Evolutionary conservation across 306 rosid species (phyloP), one percentile per base, ranked within the genome.

Genomic region (Nissolia schottii): DNA sequence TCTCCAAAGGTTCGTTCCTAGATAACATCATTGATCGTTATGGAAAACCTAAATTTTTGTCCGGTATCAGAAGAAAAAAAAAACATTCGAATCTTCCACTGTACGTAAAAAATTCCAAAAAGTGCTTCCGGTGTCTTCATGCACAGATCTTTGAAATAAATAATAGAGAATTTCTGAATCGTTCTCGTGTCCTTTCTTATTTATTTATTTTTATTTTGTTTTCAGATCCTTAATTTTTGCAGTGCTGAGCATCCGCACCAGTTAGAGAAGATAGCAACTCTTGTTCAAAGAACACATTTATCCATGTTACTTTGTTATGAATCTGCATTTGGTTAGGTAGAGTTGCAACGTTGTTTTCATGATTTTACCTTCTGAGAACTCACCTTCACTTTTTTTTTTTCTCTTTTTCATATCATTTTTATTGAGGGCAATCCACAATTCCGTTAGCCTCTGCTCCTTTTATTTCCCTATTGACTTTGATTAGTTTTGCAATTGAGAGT

Each of bases 231-330:
- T 12, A 18, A 65, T 57, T 38, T 18, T 70, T 41, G 18, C 77
- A 58, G 22, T 71, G 49, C 67, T n/a, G 51, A 46, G 49, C 66
- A 41, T 67, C 79, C n/a, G n/a, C n/a, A 18, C 41, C 45, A 43
- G 25, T 60, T 20, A 57, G 11, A 72, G 20, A 60, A 81, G 82
- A 82, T 77, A 64, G 22, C 71, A 58, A 56, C 38, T 64, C 63
- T 51, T 31, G 29, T 23, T 45, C 31, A 50, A 29, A 7, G 8
- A 61, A 73, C 24, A 28, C 51, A 34, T 19, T 8, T 53, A n/a
- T 41, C 5, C 64, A 14, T 41, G 7, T 25, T 22, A 1, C 48
- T 38, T 6, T 71, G 45, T 54, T 55, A 25, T 28, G 29, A 20
- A 6, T 62, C 12, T 55, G 8, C 46, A 41, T 74, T 34, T 18